Evolutionary conservation across 768 basidiomycete species (phyloP), one percentile per base, ranked within the genome.

Genomic region (Lentinula raphanica): DNA sequence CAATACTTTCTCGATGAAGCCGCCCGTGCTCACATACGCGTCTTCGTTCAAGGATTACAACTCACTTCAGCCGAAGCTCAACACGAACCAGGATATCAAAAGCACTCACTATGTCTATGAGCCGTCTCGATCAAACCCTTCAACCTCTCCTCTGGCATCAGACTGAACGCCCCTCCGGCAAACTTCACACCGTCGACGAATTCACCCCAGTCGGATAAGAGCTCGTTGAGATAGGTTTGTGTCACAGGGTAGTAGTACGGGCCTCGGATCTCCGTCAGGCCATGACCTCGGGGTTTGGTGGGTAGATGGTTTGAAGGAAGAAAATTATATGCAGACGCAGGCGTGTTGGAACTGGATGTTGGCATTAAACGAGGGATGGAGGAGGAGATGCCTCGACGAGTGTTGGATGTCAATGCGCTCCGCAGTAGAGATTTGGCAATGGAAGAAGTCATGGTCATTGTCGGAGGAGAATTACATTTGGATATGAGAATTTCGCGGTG

Each of bases 161-260:
- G 68, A 40, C 71, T 70, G 59, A 77, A 77, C 0, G 71, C 71
- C 12, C 77, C 77, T 5, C 76, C 75, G 1, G 75, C 76, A 54
- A 77, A 78, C 63, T 79, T 78, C 50, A 79, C 65, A 0, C 77
- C 73, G 56, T 80, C 78, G 23, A 76, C 74, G 59, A 71, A 75
- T 45, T 72, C 69, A 6, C 74, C 71, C 74, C 76, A 75, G 57
- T 76, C 72, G 49, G 67, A 66, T 3, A 77, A 70, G 1, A 76
- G 61, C 46, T 79, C 75, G 39, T 76, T 67, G 17, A 77, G 66
- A 60, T 78, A 75, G 2, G 72, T 73, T 56, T 69, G 65, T 12
- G 74, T 74, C 25, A 76, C 75, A 0, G 73, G 71, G n/a, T 71
- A 64, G 56, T 77, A 77, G 60, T 77, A 79, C 0, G 76, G 75